Evolutionary conservation across 2,329 filamentous ascomycete genomes (phyloP).

Genomic region (Apiospora koreana): DNA sequence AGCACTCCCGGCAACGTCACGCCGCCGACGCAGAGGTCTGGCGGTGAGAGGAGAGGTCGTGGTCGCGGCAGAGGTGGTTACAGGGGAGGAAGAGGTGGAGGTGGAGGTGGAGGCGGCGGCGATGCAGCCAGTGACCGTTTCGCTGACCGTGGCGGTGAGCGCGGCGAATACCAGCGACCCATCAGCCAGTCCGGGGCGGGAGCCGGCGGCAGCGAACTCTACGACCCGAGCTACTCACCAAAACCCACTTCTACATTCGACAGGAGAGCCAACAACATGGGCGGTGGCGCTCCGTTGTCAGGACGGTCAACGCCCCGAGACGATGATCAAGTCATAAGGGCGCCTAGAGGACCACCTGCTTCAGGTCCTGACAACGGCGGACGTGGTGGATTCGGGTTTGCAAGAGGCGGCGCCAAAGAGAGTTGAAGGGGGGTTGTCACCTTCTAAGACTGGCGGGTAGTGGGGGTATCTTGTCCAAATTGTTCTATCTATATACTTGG

Average conservation of each 20-base stretch:
- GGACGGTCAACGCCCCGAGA: conserved; percentile 53
- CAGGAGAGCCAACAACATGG: conserved; percentile 42
- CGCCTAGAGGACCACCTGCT: conserved; percentile 65
- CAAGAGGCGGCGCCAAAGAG: conserved; percentile 59
- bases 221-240: conserved; percentile 71
- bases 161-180: conserved; percentile 30
- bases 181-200: conserved; percentile 32
- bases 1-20: conserved; percentile 65
- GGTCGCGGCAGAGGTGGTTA: conserved; percentile 47
- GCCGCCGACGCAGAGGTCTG: conserved; percentile 48
- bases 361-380: conserved; percentile 66
- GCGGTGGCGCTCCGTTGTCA: conserved; percentile 32
- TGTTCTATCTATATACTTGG: conserved; percentile 8
- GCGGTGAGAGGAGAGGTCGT: conserved; percentile 50
- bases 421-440: conserved; percentile 36
- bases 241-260: conserved; percentile 59
- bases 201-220: conserved; percentile 60
- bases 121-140: conserved; percentile 36
- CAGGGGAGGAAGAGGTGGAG: conserved; percentile 44
- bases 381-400: conserved; percentile 77
- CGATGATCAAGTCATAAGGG: conserved; percentile 67
- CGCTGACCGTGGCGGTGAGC: conserved; percentile 27
- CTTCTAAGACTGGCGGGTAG: conserved; percentile 6
- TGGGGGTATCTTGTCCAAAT: conserved; percentile 7
- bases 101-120: conserved; percentile 46